Base-by-base conservation (phyloP, 495 filamentous ascomycete species). In the Daldinia bambusicola region DNA sequence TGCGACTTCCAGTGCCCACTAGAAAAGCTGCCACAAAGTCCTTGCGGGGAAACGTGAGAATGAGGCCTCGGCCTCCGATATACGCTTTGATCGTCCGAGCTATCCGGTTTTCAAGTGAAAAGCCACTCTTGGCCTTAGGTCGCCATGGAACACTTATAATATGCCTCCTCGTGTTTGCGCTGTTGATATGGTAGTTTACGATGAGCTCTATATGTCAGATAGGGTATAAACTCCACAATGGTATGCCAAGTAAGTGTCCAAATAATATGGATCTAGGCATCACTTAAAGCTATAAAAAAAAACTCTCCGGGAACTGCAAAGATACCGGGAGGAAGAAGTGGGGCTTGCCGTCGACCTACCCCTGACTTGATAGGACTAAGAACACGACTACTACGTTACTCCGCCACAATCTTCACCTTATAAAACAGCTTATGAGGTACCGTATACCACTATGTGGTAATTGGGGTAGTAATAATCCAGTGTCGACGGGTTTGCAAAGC, bases 331-430 rank as follows among this genome's bases (percentile, higher is more conserved):
- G 1, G n/a, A 22, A 32, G 48, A 55, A 6, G 50, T 64, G 38
- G 61, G 26, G 18, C 38, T 26, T 12, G 7, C 26, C 18, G 53
- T 6, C 14, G 32, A 7, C n/a, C 58, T 63, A 69, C 68, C 56
- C 57, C 68, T 71, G 62, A 66, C 66, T 68, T 38, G 43, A 66
- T 37, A 16, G 26, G 30, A 16, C 53, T 55, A 40, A 60, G n/a
- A 53, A 53, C 22, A 31, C 6, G 30, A 53, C 22, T 53, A 53
- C 50, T 53, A 18, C 55, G 5, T 51, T 61, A 22, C 66, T 69
- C 43, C 59, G 66, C 66, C 60, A 63, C 60, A 60, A 41, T 69
- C 34, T 32, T 43, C 40, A 36, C 14, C n/a, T 51, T 16, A 71
- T 67, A 63, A 62, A 61, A 55, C 59, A 4, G 48, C 26, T 13